Evolutionary conservation across 768 basidiomycete genomes (phyloP), one percentile per base, ranked within the genome.

Genomic region (Mycena rebaudengoi): DNA sequence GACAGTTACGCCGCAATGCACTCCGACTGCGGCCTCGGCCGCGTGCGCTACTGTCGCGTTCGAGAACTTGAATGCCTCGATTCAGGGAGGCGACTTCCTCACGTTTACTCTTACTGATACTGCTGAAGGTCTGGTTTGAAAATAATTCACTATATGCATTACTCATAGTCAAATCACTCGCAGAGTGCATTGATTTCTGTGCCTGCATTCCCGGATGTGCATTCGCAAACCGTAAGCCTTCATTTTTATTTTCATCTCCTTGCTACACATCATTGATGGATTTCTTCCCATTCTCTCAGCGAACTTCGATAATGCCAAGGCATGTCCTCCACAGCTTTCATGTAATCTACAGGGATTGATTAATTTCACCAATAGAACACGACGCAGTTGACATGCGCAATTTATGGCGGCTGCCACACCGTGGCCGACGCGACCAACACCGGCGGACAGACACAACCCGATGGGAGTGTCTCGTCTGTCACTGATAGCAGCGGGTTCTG

Each of bases 401-500:
- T 53, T 28, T 61, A 35, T 28, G 30, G 40, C 6, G 37, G 49
- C 10, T 52, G 48, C 48, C 59, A 61, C 59, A 53, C 49, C 8
- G 48, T 50, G n/a, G 50, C 30, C 7, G 59, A 61, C 11, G 59
- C 59, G 13, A 52, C 23, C 29, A 61, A 61, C 33, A 20, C n/a
- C 23, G 64, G 64, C n/a, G 64, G 64, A 26, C 64, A 65, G 49
- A 60, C 49, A 21, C 59, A 53, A 33, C 50, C 59, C 14, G 58
- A 60, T 37, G 64, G 64, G 7, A 61, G 59, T 26, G 21, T 60
- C 30, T 32, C 60, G 49, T 45, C 30, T 29, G 60, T 65, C 40
- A 65, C 49, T 21, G 40, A 61, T 8, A 60, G 64, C 41, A 45
- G 7, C 5, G 64, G 64, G 23, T 65, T 20, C 49, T 65, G 59